Evolutionary conservation across 2,329 filamentous ascomycete genomes (phyloP).

Genomic region (Didymella glomerata): DNA sequence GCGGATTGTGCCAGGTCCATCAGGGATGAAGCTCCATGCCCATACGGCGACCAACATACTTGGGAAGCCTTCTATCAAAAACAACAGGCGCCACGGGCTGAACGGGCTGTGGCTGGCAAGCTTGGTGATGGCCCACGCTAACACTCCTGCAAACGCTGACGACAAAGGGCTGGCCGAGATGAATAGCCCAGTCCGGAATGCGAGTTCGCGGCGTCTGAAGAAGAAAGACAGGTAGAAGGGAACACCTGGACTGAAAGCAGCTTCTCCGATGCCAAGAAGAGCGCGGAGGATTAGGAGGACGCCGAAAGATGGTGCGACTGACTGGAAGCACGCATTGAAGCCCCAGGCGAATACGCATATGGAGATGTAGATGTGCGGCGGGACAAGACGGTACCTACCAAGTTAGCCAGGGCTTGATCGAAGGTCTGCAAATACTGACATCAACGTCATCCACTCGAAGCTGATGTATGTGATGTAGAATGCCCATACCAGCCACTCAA

Average conservation of each 20-base stretch:
- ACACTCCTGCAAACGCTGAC: slow-evolving; percentile 74
- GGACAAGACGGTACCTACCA: slow-evolving; percentile 63
- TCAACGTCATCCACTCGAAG: slow-evolving; percentile 72
- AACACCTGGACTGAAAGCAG: slow-evolving; percentile 69
- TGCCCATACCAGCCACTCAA: slow-evolving; percentile 68
- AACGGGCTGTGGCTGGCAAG: slow-evolving; percentile 72
- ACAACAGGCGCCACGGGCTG: slow-evolving; percentile 84
- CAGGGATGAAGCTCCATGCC: slow-evolving; percentile 79
- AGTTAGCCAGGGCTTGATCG: slow-evolving; percentile 2
- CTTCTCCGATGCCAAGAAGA: slow-evolving; percentile 65
- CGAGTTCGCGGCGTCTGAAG: slow-evolving; percentile 74
- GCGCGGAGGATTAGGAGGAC: slow-evolving; percentile 69
- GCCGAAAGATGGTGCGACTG: slow-evolving; percentile 56
- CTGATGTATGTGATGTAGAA: slow-evolving; percentile 71
- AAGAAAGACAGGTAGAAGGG: slow-evolving; percentile 72
- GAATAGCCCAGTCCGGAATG: slow-evolving; percentile 85
- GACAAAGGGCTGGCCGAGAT: slow-evolving; percentile 75
- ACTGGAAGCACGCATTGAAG: slow-evolving; percentile 76
- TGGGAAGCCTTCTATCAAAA: slow-evolving; percentile 85
- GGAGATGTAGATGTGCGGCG: slow-evolving; percentile 68
- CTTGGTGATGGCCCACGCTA: slow-evolving; percentile 81
- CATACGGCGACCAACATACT: slow-evolving; percentile 77
- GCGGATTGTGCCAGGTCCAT: slow-evolving; percentile 65
- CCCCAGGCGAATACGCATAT: slow-evolving; percentile 81
- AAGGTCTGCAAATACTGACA: slow-evolving; percentile 50